Evolutionary conservation across 1,139 yeast genomes (phyloP), one percentile per base, ranked within the genome.

Genomic region (Kodamaea sp.): DNA sequence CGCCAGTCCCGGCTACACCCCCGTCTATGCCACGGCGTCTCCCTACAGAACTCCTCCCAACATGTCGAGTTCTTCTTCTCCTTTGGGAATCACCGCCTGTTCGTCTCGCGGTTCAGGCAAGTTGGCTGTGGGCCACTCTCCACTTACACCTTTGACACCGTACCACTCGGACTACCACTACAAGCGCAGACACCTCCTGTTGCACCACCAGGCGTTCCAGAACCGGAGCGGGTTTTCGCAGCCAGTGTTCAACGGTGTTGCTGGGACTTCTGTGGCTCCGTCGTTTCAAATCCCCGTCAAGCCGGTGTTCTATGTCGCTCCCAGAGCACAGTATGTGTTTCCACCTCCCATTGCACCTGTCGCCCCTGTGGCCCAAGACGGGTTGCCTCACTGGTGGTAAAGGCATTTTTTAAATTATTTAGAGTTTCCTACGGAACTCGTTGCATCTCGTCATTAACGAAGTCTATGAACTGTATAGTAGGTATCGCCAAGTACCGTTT

Each of bases 121-220:
- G 15, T 11, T 34, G 31, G 15, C 31, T 12, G 23, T 26, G 24
- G 35, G 35, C 22, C 31, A 34, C 30, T 38, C 41, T 11, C 46
- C 50, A 9, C 38, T 46, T 26, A 46, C 49, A 9, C 50, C 50
- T 7, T 33, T 44, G 19, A 46, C 50, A 11, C 49, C 49, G 6
- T 35, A 33, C 37, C 31, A 43, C 38, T 29, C 34, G 14, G 43
- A 43, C 25, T 40, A 38, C 24, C 34, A 39, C 23, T 29, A 34
- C 32, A 46, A 42, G 29, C 36, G 48, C 31, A 37, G 45, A 23
- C 38, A 34, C n/a, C 20, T 37, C 15, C 20, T 33, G 5, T 30
- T 37, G 26, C 41, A 34, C 15, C 37, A 37, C 25, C 37, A 33
- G 31, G 39, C 39, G 20, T 24, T 35, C 28, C 35, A 28, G 24